Evolutionary conservation across 768 basidiomycete species (phyloP).

Genomic region (Russula sp.): DNA sequence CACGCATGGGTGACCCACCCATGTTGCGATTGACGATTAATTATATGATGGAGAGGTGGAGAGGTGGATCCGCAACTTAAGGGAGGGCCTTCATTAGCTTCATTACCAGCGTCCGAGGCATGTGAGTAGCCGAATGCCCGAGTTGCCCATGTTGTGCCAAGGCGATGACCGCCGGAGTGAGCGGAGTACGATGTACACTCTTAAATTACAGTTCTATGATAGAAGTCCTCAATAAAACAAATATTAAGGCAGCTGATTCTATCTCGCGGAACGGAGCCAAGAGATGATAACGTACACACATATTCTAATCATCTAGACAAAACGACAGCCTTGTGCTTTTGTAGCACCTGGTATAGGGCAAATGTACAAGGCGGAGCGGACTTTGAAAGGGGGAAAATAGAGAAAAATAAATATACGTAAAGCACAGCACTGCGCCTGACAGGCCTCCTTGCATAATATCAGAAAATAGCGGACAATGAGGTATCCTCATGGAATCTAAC

Average conservation of each 20-base stretch:
- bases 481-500: conserved; percentile 15
- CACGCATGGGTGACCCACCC: no score
- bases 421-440: neutral
- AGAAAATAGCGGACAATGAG: conserved; percentile 2
- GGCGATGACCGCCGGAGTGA: neutral
- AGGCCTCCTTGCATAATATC: conserved; percentile 12
- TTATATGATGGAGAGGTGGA: neutral
- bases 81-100: no score
- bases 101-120: neutral
- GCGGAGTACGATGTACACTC: neutral
- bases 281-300: neutral
- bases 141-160: neutral
- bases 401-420: conserved; percentile 19
- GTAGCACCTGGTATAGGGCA: neutral
- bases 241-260: neutral
- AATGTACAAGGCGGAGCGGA: conserved; percentile 1
- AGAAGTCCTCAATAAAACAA: neutral
- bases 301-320: neutral
- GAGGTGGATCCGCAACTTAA: neutral
- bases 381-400: neutral
- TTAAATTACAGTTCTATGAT: neutral
- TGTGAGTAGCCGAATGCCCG: neutral
- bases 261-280: neutral
- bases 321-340: neutral
- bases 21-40: neutral